These are phyloP conservation scores for Colletotrichum cordylinicola DNA, from an alignment of 2,329 filamentous ascomycete genomes.

Conservation along the genomic window DNA sequence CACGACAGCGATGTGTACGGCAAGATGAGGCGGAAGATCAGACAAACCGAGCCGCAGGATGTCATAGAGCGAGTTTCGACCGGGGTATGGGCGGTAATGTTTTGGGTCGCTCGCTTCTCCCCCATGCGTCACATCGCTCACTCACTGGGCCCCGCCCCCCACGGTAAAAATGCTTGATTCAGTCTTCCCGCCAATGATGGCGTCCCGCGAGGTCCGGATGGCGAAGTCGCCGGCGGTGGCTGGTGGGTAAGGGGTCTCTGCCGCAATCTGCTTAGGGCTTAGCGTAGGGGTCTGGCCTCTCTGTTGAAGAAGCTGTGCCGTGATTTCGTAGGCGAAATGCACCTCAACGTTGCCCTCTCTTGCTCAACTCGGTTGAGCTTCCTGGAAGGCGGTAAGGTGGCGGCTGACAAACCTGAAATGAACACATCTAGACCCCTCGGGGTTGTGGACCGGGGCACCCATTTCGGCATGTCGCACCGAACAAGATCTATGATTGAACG, in stretches of 20 bases:
- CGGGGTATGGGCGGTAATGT: background rate
- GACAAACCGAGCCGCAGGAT: conserved; percentile 19
- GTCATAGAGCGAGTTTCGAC: conserved; percentile 15
- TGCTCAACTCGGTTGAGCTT: background rate
- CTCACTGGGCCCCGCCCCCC: background rate
- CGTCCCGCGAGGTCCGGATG: background rate
- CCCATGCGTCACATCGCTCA: background rate
- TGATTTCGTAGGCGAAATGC: background rate
- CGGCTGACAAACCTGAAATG: background rate
- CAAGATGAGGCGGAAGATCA: conserved; percentile 21
- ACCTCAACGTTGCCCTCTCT: background rate
- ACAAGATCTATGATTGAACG: background rate
- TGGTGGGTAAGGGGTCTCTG: background rate
- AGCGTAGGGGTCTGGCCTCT: background rate
- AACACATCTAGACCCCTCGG: background rate
- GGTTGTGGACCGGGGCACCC: background rate
- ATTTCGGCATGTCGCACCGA: background rate
- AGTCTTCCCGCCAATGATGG: background rate
- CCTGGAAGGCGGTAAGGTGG: background rate
- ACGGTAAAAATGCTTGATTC: conserved; percentile 5
- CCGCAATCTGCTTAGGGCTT: conserved; percentile 12
- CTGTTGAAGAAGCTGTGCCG: background rate
- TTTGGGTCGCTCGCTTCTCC: background rate
- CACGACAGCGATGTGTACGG: background rate
- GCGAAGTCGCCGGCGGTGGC: background rate